These are phyloP conservation scores for Penicillium chermesinum DNA, from an alignment of 495 filamentous ascomycete species.

Conservation along the genomic window DNA sequence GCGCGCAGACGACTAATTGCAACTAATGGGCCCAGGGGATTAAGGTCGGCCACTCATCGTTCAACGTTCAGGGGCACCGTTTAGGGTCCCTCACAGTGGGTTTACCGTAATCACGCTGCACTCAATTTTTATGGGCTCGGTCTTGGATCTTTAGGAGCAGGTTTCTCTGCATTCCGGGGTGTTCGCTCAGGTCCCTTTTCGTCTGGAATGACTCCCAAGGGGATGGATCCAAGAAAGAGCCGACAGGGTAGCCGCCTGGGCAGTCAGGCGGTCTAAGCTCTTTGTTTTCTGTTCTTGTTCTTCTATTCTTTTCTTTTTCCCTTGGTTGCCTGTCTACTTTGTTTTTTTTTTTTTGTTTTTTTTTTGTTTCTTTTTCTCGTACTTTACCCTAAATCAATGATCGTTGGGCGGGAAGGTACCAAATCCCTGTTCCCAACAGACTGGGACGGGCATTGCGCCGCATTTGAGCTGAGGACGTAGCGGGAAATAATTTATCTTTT, in stretches of 20 bases:
- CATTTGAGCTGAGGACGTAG: neutral
- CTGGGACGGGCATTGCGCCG: neutral
- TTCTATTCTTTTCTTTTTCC: neutral
- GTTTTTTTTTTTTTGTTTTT: neutral
- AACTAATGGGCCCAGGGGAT: constrained; percentile 13
- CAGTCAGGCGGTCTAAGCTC: neutral
- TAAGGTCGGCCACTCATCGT: constrained; percentile 11
- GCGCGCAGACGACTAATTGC: constrained; percentile 8
- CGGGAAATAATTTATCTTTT: neutral
- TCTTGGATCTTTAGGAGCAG: neutral
- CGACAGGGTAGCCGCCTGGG: neutral
- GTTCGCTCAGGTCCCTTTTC: too few relatives aligned
- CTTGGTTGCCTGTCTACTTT: neutral
- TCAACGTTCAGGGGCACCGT: constrained; percentile 10
- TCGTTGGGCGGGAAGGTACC: too few relatives aligned
- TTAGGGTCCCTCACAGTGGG: neutral
- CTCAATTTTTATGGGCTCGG: too few relatives aligned
- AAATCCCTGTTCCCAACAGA: too few relatives aligned
- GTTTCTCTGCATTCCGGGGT: neutral
- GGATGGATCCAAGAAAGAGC: neutral
- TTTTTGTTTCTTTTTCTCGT: neutral
- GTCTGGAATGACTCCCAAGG: neutral
- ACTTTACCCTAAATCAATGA: too few relatives aligned
- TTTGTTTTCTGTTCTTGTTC: too few relatives aligned
- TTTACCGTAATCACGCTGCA: neutral